phyloP scores from a whole-genome alignment of 768 basidiomycete species.

The Phaffia australis region DNA sequence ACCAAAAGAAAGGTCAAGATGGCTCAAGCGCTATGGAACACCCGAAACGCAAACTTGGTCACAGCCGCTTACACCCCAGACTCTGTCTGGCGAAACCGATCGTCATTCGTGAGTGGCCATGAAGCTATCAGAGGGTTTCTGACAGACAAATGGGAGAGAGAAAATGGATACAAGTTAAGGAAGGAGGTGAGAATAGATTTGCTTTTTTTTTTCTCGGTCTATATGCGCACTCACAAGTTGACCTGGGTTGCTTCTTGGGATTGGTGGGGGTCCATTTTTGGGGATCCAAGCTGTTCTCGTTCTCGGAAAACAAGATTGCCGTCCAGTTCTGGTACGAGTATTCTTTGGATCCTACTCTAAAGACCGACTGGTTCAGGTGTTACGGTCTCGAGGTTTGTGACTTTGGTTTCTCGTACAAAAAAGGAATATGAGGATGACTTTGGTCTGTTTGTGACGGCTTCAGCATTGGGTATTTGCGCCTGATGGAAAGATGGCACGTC shows the following conservation, averaged over 20 bases:
- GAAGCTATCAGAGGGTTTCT: constrained; percentile 45
- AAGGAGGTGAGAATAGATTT: constrained; percentile 40
- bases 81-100: constrained; percentile 51
- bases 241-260: not conserved
- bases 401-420: constrained; percentile 27
- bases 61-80: constrained; percentile 47
- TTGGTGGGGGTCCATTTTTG: too few species aligned
- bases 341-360: not conserved
- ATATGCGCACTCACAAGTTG: not conserved
- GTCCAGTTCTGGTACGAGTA: constrained; percentile 41
- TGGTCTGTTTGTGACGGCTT: not conserved
- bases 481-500: constrained; percentile 48
- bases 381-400: constrained; percentile 41
- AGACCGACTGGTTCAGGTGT: constrained; percentile 41
- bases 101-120: constrained; percentile 44
- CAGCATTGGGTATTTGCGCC: constrained; percentile 51
- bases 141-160: constrained; percentile 47
- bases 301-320: constrained; percentile 48
- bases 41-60: constrained; percentile 33
- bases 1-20: constrained; percentile 43
- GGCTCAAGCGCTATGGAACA: constrained; percentile 48
- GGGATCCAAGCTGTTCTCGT: constrained; percentile 42
- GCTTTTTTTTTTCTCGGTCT: not conserved
- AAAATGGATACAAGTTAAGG: constrained; percentile 44
- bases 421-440: not conserved